A percentile compares a stretch with the other conserved stretches of the same genome.
Conservation (phyloP, 108 stramenopile genomes). For the Ochromonas danica region DNA sequence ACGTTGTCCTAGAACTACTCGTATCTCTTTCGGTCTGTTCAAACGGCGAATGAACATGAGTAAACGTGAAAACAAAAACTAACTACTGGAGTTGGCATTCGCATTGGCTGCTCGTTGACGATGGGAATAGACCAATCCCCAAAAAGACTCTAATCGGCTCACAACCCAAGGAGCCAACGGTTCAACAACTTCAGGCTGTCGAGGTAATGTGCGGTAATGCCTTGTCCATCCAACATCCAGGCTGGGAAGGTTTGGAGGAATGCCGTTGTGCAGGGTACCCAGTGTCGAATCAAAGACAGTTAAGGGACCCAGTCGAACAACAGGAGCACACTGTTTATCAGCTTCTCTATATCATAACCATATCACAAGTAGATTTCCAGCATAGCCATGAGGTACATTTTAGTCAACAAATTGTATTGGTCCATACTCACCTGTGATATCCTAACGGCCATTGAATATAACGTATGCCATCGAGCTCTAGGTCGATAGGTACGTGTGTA, state of each 20-base stretch:
- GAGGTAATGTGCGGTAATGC: background rate
- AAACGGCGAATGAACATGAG: no score
- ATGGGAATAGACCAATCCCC: no score
- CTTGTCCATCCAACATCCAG: background rate
- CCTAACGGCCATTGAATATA: slow-evolving; percentile 44
- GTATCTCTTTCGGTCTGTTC: no score
- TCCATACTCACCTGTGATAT: background rate
- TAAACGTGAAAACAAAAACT: no score
- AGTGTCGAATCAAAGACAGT: background rate
- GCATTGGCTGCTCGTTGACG: no score
- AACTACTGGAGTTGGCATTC: no score
- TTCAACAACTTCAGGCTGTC: background rate
- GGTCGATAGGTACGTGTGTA: slow-evolving; percentile 56
- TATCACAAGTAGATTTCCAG: background rate
- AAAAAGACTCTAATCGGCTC: background rate
- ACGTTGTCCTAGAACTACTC: no score
- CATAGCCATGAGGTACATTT: background rate
- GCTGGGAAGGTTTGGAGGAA: background rate
- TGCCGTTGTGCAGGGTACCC: background rate
- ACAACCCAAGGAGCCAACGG: background rate
- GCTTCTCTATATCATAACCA: background rate
- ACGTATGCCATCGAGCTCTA: slow-evolving; percentile 32
- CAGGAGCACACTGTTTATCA: background rate
- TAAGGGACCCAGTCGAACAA: background rate
- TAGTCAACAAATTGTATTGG: background rate